Conservation (phyloP, 495 filamentous ascomycete genomes). For the Aspergillus conjunctus region DNA sequence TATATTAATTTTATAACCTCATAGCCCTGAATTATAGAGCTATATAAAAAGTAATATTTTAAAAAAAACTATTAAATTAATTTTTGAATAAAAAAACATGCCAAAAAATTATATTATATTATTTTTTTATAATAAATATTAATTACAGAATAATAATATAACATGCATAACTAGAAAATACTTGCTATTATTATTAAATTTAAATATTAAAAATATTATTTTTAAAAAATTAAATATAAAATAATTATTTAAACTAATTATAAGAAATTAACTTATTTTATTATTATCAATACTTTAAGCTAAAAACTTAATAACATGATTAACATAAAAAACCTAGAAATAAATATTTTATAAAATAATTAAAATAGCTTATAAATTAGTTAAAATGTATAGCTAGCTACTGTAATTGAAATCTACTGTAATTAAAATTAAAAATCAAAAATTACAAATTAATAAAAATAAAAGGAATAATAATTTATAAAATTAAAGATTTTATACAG, state of each 20-base stretch:
- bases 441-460: neutral
- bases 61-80: conserved; percentile 8
- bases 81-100: neutral
- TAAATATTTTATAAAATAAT: neutral
- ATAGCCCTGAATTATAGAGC: conserved; percentile 2
- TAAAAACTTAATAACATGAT: neutral
- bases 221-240: too few relatives aligned
- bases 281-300: neutral
- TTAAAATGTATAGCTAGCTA: neutral
- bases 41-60: conserved; percentile 13
- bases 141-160: neutral
- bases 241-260: neutral
- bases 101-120: too few relatives aligned
- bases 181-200: conserved; percentile 1
- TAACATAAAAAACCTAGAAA: neutral
- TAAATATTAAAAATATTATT: neutral
- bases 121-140: too few relatives aligned
- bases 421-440: too few relatives aligned
- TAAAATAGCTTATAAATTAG: conserved; percentile 3
- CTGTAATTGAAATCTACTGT: conserved; percentile 5
- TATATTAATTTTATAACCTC: neutral
- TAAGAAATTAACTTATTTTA: neutral
- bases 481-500: neutral
- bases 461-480: neutral
- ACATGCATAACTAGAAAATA: conserved; percentile 1